Evolutionary conservation across 805 yeast genomes (phyloP).

Genomic region (Clavispora asparagi): DNA sequence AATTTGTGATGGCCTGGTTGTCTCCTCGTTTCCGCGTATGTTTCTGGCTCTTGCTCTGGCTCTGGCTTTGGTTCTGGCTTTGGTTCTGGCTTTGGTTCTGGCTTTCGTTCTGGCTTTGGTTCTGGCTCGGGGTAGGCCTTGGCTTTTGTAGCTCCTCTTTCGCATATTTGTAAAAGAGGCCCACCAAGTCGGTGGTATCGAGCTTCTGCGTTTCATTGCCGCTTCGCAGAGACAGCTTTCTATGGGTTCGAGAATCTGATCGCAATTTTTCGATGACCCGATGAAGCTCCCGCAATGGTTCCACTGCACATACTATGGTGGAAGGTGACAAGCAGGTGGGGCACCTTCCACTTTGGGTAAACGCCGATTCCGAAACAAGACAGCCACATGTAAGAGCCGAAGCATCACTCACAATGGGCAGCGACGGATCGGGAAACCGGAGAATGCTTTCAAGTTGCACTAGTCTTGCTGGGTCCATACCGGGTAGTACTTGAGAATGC

Average conservation of each 20-base stretch:
- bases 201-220: neutral
- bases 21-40: neutral
- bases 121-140: neutral
- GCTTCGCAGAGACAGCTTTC: constrained; percentile 3
- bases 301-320: constrained; percentile 24
- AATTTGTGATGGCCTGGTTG: neutral
- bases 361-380: constrained; percentile 29
- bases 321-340: constrained; percentile 18
- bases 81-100: neutral
- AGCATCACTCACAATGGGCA: constrained; percentile 22
- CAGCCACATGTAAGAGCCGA: constrained; percentile 39
- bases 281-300: constrained; percentile 31
- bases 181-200: constrained; percentile 23
- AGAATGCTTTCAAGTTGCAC: constrained; percentile 22
- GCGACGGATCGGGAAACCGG: constrained; percentile 16
- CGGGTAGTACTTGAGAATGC: neutral
- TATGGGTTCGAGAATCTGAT: constrained; percentile 1
- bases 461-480: constrained; percentile 12
- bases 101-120: too few species aligned
- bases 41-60: neutral
- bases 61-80: neutral
- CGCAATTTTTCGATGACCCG: constrained; percentile 18
- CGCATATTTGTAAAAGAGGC: constrained; percentile 36
- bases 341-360: constrained; percentile 15
- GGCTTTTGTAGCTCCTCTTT: constrained; percentile 23